Conservation (phyloP, 23 red algal genomes). For the Cyanidium caldarium region DNA sequence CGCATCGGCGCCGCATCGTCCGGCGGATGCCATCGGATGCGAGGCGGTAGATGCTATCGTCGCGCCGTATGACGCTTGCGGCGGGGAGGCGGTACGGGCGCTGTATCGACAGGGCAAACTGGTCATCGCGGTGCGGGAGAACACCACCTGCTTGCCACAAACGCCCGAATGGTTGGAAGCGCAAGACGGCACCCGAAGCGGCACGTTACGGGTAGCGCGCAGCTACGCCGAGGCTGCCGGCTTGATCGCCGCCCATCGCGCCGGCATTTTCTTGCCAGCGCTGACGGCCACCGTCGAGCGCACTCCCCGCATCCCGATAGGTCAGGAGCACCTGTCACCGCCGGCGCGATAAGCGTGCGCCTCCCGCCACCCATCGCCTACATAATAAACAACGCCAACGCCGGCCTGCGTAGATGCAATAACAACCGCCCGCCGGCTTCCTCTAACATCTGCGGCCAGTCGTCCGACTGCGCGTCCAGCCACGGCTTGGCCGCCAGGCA, state of each 20-base stretch:
- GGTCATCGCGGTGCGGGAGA: conserved; percentile 55
- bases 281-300: conserved; percentile 29
- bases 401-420: not conserved
- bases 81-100: conserved; percentile 21
- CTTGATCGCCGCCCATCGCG: conserved; percentile 47
- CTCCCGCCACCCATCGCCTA: no score
- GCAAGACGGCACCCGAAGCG: not conserved
- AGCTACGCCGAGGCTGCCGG: conserved; percentile 86
- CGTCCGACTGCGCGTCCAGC: not conserved
- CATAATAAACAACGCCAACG: not conserved
- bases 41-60: conserved; percentile 48
- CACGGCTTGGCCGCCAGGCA: not conserved
- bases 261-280: conserved; percentile 32
- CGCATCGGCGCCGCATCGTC: no score
- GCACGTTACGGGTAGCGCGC: conserved; percentile 21
- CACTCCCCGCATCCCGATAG: no score
- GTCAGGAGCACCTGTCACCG: no score
- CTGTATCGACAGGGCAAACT: conserved; percentile 1
- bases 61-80: conserved; percentile 34
- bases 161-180: not conserved
- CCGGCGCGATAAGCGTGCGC: no score
- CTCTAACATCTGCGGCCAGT: not conserved
- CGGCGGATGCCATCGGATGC: not conserved
- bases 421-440: not conserved
- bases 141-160: conserved; percentile 26